Percentiles rank a stretch among this genome's conserved stretches.
These are phyloP conservation scores for Agastache rugosa DNA, from an alignment of 257 asterid genomes.

Conservation along the genomic window DNA sequence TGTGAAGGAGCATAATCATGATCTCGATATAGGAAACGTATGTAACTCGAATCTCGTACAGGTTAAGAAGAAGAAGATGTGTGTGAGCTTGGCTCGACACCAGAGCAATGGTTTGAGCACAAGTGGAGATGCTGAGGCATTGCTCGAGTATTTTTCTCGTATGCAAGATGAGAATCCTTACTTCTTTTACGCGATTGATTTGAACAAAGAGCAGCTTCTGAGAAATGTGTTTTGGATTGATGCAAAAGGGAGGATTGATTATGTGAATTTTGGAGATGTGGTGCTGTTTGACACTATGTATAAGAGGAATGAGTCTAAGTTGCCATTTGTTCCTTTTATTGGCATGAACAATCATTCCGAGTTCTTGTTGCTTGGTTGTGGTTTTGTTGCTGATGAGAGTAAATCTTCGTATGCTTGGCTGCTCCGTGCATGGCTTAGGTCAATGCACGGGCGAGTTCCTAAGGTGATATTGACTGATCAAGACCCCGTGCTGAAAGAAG, in stretches of 20 bases:
- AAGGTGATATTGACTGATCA: conserved; percentile 61
- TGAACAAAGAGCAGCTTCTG: conserved; percentile 47
- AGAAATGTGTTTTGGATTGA: conserved; percentile 61
- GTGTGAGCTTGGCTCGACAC: conserved; percentile 18
- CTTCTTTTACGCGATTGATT: conserved; percentile 61
- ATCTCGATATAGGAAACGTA: conserved; percentile 40
- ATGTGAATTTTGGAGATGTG: conserved; percentile 50
- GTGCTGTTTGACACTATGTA: conserved; percentile 52
- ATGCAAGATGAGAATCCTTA: conserved; percentile 63
- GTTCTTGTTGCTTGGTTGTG: conserved; percentile 52
- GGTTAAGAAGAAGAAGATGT: conserved; percentile 35
- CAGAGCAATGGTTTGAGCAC: conserved; percentile 28
- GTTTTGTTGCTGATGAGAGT: conserved; percentile 53
- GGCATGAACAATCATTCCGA: conserved; percentile 60
- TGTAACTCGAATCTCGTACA: conserved; percentile 25
- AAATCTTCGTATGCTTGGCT: conserved; percentile 54
- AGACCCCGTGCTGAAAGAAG: conserved; percentile 50
- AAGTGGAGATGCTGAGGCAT: conserved; percentile 45
- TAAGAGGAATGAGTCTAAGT: conserved; percentile 42
- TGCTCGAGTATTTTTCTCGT: conserved; percentile 53
- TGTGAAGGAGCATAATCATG: conserved; percentile 59
- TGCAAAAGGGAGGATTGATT: conserved; percentile 55
- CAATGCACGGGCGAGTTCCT: conserved; percentile 61
- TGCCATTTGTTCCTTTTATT: conserved; percentile 57
- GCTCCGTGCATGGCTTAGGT: conserved; percentile 55